Conservation (phyloP, 805 yeast genomes). For the Candida krabiensis region DNA sequence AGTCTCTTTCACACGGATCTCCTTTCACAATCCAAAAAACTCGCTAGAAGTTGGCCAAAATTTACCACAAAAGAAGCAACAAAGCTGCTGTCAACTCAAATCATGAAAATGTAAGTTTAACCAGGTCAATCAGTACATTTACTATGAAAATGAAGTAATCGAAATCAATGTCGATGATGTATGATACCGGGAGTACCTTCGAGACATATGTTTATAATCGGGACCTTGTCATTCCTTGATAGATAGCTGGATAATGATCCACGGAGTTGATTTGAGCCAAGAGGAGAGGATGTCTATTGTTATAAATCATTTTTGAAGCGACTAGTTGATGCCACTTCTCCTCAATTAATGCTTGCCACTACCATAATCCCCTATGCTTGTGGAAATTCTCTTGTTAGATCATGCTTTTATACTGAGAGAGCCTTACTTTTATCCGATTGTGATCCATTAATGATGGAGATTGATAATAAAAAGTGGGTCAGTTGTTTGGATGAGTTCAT, state of each 20-base stretch:
- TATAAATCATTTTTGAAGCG: conserved; percentile 32
- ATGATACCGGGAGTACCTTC: background rate
- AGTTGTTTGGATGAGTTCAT: background rate
- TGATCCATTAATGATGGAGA: background rate
- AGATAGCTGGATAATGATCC: background rate
- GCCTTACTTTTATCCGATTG: background rate
- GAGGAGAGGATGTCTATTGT: conserved; percentile 1
- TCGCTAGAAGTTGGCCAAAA: no score
- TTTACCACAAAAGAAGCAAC: no score
- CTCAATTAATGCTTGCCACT: conserved; percentile 34
- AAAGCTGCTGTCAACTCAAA: no score
- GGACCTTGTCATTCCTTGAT: background rate
- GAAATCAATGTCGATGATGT: no score
- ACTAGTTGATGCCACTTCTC: conserved; percentile 34
- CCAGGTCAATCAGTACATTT: no score
- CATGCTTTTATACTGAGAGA: background rate
- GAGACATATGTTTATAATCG: background rate
- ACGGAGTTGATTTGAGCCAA: background rate
- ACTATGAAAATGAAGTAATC: no score
- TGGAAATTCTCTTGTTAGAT: background rate
- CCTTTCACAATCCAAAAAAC: no score
- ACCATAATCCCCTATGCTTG: background rate
- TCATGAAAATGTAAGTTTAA: no score
- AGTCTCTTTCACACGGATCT: no score
- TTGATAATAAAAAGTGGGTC: background rate